These are phyloP conservation scores for Coemansia sp. DNA, from an alignment of 192 early-diverging fungal species.

Conservation along the genomic window DNA sequence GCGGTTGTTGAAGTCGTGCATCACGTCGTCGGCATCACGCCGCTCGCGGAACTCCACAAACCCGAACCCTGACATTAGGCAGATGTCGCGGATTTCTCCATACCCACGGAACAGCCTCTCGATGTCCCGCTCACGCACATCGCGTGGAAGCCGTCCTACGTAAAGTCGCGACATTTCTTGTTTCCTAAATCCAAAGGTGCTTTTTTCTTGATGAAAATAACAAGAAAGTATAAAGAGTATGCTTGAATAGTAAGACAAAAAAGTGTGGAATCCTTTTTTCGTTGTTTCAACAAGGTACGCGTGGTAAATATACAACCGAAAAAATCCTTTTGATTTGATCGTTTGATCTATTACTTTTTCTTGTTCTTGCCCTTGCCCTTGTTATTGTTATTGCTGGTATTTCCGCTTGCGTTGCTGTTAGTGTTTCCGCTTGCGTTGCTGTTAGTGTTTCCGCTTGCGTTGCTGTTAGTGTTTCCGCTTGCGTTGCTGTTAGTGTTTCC, in stretches of 20 bases:
- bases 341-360: not conserved
- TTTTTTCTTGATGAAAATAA: slow-evolving; percentile 1
- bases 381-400: not conserved
- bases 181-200: not conserved
- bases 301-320: not conserved
- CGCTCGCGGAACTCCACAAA: slow-evolving; percentile 92
- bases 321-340: not conserved
- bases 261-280: too few species aligned
- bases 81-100: slow-evolving; percentile 81
- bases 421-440: not conserved
- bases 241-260: not conserved
- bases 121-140: slow-evolving; percentile 81
- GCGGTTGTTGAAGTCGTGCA: slow-evolving; percentile 80
- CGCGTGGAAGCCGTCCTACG: slow-evolving; percentile 83
- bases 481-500: not conserved
- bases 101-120: slow-evolving; percentile 80
- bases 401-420: not conserved
- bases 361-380: slow-evolving; percentile 8
- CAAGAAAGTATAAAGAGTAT: not conserved
- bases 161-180: slow-evolving; percentile 60
- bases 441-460: not conserved
- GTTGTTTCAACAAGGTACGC: not conserved
- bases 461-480: not conserved
- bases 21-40: slow-evolving; percentile 88
- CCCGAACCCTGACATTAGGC: slow-evolving; percentile 82